These are phyloP conservation scores for Melanomma pulvis-pyrius DNA, from an alignment of 495 filamentous ascomycete genomes.

Conservation along the genomic window DNA sequence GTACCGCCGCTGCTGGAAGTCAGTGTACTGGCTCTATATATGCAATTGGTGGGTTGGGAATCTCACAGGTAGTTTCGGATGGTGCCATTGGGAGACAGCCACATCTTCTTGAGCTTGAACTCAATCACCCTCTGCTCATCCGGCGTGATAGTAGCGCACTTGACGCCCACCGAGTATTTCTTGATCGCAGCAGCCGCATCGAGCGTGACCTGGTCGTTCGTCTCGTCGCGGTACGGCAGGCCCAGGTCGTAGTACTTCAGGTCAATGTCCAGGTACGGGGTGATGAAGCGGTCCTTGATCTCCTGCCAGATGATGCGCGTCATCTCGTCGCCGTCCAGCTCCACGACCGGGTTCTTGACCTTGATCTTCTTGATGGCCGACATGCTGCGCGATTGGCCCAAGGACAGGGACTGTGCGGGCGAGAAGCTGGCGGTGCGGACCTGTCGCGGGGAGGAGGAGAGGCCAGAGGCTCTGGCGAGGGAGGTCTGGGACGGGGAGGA, in stretches of 20 bases:
- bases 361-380: constrained; percentile 71
- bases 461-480: background rate
- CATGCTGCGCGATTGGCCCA: constrained; percentile 33
- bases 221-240: constrained; percentile 91
- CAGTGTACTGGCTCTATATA: constrained; percentile 2
- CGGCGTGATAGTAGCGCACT: constrained; percentile 98
- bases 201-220: constrained; percentile 90
- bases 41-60: background rate
- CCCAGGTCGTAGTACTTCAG: constrained; percentile 99
- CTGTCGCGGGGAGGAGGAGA: background rate
- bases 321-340: constrained; percentile 98
- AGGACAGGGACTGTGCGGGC: background rate
- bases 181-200: constrained; percentile 97
- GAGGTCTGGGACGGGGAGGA: background rate
- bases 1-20: constrained; percentile 71
- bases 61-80: constrained; percentile 84
- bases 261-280: constrained; percentile 91
- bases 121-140: constrained; percentile 96
- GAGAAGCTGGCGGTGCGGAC: background rate
- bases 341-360: constrained; percentile 94
- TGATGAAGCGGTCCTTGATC: constrained; percentile 97
- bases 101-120: constrained; percentile 99
- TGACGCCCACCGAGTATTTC: constrained; percentile 97
- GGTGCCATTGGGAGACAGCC: constrained; percentile 96
- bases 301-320: constrained; percentile 98